A percentile compares a stretch with the other conserved stretches of the same genome.
Conservation (phyloP, 495 filamentous ascomycete genomes). For the Aspergillus haitiensis region DNA sequence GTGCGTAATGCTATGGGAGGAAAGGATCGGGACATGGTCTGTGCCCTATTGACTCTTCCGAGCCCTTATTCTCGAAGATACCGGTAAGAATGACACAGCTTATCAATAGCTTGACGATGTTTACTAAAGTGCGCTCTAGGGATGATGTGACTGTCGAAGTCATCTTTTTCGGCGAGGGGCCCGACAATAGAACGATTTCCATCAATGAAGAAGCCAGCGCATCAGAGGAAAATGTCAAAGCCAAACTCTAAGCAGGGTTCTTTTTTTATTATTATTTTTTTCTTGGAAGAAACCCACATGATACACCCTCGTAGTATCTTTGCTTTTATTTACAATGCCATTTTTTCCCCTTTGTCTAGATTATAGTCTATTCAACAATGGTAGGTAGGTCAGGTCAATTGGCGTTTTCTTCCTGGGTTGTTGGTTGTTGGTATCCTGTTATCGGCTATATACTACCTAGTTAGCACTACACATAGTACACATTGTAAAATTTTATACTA, state of each 20-base stretch:
- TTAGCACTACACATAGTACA: not conserved
- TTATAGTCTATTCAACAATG: conserved; percentile 1
- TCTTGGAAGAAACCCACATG: conserved; percentile 9
- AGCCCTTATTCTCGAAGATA: conserved; percentile 89
- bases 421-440: not conserved
- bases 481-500: not conserved
- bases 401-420: conserved; percentile 9
- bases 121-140: conserved; percentile 40
- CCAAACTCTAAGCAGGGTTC: conserved; percentile 52
- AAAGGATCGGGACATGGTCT: conserved; percentile 90
- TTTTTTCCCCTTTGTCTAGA: not conserved
- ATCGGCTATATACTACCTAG: not conserved
- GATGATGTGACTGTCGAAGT: conserved; percentile 98
- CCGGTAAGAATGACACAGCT: conserved; percentile 54
- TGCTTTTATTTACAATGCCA: not conserved
- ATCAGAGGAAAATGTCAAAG: conserved; percentile 50
- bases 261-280: not conserved
- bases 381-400: not conserved
- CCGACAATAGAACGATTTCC: conserved; percentile 71
- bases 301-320: not conserved
- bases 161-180: conserved; percentile 90
- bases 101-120: not conserved
- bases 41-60: conserved; percentile 86
- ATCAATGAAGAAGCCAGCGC: conserved; percentile 87
- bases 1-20: conserved; percentile 95